Evolutionary conservation across 1,284 basidiomycete genomes (phyloP), one percentile per base, ranked within the genome.

Genomic region (Entoloma clypeatum): DNA sequence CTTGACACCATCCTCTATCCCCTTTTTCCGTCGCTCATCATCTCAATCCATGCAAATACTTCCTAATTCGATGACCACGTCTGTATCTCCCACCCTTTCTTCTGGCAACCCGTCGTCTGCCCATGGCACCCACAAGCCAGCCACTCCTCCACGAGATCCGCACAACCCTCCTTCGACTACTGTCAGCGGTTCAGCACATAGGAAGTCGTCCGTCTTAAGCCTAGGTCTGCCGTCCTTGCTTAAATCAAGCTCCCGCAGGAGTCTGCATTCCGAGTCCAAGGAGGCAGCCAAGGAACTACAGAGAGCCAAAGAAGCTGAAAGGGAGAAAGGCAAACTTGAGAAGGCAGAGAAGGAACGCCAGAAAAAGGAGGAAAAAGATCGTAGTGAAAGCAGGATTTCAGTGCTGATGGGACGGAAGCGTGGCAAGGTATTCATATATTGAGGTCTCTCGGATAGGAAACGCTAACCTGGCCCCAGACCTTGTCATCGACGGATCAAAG

Each of bases 11-110:
- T 94, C 91, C 10, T 89, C 91, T 6, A 96, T 97, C 49, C 94
- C 93, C 1, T 97, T 97, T 67, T 96, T 96, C 72, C 79, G 92
- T 28, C 85, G 93, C 13, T 89, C 91, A 1, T 92, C 92, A 13
- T 93, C 91, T 1, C 87, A 92, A 52, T 92, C 89, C 2, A 83
- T 89, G 69, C 82, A 88, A 49, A 59, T 75, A 35, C 75, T 71
- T 35, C 64, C 69, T 4, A 59, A 58, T 32, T 52, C 59, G 39
- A 50, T 59, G 13, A 51, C 61, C 7, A 52, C 58, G 16, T 64
- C 74, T 9, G 62, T 68, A 16, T 80, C 85, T 6, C 81, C 82
- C 10, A 78, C 79, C 7, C 64, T 72, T 26, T 67, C 70, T 17
- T 60, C 63, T 27, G 65, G 65, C 21, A 65, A 70, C 29, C 54